These are phyloP conservation scores for Zychaea mexicana DNA, from an alignment of 371 early-diverging fungal species.

Conservation along the genomic window DNA sequence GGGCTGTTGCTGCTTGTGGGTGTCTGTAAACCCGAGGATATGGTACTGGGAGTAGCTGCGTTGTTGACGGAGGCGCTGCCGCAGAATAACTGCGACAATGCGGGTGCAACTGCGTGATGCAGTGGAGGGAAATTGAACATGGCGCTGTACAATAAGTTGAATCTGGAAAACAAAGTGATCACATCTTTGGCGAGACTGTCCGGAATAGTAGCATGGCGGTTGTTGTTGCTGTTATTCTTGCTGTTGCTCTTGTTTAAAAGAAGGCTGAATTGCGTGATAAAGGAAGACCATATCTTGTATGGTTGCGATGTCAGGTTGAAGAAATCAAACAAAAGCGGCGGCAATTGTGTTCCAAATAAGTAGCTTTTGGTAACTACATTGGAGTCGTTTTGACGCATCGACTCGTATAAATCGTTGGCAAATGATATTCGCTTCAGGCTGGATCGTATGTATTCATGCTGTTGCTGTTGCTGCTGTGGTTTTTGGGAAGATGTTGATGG, in stretches of 20 bases:
- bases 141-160: conserved; percentile 36
- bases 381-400: conserved; percentile 13
- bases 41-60: not conserved
- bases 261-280: conserved; percentile 12
- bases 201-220: not conserved
- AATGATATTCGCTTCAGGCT: conserved; percentile 21
- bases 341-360: conserved; percentile 16
- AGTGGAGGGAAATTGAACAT: conserved; percentile 23
- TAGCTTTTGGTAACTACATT: conserved; percentile 6
- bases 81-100: conserved; percentile 2
- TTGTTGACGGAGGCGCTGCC: not conserved
- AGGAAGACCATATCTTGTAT: conserved; percentile 22
- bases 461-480: not conserved
- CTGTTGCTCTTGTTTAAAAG: not conserved
- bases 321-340: conserved; percentile 39
- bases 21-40: not conserved
- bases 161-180: conserved; percentile 15
- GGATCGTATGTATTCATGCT: not conserved
- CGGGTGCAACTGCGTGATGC: not conserved
- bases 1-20: not conserved
- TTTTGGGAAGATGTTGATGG: not conserved
- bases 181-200: conserved; percentile 17
- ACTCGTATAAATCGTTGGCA: conserved; percentile 21
- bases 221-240: not conserved
- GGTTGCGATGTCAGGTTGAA: conserved; percentile 35